These are phyloP conservation scores for Eutrema salsugineum DNA, from an alignment of 441 rosid species.

Conservation along the genomic window DNA sequence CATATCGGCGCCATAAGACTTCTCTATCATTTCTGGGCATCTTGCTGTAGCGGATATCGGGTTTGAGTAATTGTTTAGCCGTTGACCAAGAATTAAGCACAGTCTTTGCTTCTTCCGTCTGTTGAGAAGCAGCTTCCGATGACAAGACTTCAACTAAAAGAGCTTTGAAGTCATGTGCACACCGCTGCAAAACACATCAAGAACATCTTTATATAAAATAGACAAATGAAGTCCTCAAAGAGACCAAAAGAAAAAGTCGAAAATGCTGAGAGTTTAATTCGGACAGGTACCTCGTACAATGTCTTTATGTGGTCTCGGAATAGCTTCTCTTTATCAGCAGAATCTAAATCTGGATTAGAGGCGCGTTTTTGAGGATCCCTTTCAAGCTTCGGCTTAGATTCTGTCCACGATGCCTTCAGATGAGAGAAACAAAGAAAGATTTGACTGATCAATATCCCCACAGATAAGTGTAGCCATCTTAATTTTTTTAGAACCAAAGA, in stretches of 20 bases:
- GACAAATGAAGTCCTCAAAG: neutral
- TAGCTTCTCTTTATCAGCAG: constrained; percentile 84
- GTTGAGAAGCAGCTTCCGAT: constrained; percentile 62
- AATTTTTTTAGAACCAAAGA: neutral
- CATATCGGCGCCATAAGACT: constrained; percentile 70
- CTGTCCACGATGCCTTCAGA: constrained; percentile 89
- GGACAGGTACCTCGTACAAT: constrained; percentile 68
- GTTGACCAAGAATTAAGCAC: constrained; percentile 92
- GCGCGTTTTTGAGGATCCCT: constrained; percentile 98
- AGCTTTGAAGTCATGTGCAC: constrained; percentile 65
- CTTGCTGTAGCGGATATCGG: constrained; percentile 77
- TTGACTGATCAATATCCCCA: neutral
- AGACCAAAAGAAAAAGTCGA: neutral
- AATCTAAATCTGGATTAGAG: constrained; percentile 68
- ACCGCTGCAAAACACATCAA: constrained; percentile 44
- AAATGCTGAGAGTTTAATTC: neutral
- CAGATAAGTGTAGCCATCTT: constrained; percentile 3
- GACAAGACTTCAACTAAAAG: constrained; percentile 74
- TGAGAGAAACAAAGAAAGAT: constrained; percentile 2
- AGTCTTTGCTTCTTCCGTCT: constrained; percentile 76
- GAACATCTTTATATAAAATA: neutral
- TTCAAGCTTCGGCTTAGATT: constrained; percentile 80
- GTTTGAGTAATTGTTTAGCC: constrained; percentile 74
- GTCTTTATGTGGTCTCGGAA: constrained; percentile 89
- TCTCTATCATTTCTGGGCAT: constrained; percentile 92